These are phyloP conservation scores for Cryoendolithus antarcticus DNA, from an alignment of 2,329 filamentous ascomycete genomes.

Conservation along the genomic window DNA sequence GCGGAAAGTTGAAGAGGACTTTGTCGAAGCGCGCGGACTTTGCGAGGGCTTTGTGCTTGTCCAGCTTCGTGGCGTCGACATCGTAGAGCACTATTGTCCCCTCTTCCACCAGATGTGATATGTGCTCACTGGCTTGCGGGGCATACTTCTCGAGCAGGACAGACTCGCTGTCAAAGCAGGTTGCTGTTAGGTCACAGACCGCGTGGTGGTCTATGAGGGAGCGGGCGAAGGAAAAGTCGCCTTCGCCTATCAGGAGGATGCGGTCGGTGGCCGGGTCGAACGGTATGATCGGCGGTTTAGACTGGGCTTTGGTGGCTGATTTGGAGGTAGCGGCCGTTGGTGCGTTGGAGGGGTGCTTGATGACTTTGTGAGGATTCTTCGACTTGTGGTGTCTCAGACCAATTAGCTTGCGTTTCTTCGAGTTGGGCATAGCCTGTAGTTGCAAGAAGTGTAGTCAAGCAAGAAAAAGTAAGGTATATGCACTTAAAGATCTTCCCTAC, in stretches of 20 bases:
- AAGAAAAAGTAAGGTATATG: too few species aligned
- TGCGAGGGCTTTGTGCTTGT: conserved; percentile 31
- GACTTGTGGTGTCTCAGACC: too few species aligned
- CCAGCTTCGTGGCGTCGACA: conserved; percentile 57
- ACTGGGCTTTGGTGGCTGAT: too few species aligned
- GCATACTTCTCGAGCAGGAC: conserved; percentile 54
- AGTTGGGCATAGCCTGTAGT: conserved; percentile 29
- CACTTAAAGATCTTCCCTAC: too few species aligned
- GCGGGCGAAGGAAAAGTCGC: conserved; percentile 64
- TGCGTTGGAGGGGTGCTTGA: too few species aligned
- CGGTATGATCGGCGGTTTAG: conserved; percentile 46
- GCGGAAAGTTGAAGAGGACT: conserved; percentile 93
- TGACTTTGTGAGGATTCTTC: too few species aligned
- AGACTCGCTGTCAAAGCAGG: conserved; percentile 49
- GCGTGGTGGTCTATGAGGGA: conserved; percentile 54
- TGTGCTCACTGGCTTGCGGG: conserved; percentile 53
- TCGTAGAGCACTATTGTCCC: conserved; percentile 42
- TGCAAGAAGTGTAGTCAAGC: too few species aligned
- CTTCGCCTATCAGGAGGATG: conserved; percentile 69
- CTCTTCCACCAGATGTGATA: conserved; percentile 39
- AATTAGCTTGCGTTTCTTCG: too few species aligned
- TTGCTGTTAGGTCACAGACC: conserved; percentile 56
- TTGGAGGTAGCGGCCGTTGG: too few species aligned
- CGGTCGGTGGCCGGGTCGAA: conserved; percentile 49
- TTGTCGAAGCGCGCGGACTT: conserved; percentile 50